Evolutionary conservation across 257 asterid genomes (phyloP).

Genomic region (Fraxinus quadrangulata): DNA sequence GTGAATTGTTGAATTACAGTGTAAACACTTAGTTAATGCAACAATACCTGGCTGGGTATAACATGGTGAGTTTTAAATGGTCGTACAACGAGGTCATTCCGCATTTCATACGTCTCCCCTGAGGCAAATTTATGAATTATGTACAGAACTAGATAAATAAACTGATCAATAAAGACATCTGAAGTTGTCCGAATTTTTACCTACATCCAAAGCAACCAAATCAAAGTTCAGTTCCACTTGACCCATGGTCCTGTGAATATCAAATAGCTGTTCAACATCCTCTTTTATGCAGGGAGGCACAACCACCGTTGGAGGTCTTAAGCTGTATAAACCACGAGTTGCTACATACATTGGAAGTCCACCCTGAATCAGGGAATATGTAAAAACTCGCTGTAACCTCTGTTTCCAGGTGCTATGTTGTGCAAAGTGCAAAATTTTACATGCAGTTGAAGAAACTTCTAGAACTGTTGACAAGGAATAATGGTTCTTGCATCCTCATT

Average conservation of each 20-base stretch:
- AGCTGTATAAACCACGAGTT: constrained; percentile 83
- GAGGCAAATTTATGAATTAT: constrained; percentile 23
- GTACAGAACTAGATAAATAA: constrained; percentile 20
- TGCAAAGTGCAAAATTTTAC: not conserved
- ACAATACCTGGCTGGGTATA: constrained; percentile 79
- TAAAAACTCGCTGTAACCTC: constrained; percentile 19
- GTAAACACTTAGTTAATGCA: not conserved
- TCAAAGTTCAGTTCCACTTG: constrained; percentile 75
- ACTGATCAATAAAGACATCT: constrained; percentile 6
- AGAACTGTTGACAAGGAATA: not conserved
- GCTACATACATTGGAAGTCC: constrained; percentile 98
- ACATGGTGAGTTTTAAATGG: constrained; percentile 91
- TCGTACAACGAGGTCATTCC: constrained; percentile 90
- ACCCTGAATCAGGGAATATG: constrained; percentile 59
- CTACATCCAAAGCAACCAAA: constrained; percentile 84
- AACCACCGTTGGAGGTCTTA: constrained; percentile 87
- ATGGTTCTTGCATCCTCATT: not conserved
- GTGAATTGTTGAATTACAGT: constrained; percentile 6
- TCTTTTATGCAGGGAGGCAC: constrained; percentile 86
- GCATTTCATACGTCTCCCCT: constrained; percentile 99
- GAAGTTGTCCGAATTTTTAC: constrained; percentile 41
- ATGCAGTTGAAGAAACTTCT: not conserved
- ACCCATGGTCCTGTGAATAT: constrained; percentile 82
- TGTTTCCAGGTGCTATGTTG: constrained; percentile 14
- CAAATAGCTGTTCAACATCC: constrained; percentile 74